A percentile compares a stretch with the other conserved stretches of the same genome.
Evolutionary conservation across 257 asterid genomes (phyloP).

Genomic region (Plantago elongata): DNA sequence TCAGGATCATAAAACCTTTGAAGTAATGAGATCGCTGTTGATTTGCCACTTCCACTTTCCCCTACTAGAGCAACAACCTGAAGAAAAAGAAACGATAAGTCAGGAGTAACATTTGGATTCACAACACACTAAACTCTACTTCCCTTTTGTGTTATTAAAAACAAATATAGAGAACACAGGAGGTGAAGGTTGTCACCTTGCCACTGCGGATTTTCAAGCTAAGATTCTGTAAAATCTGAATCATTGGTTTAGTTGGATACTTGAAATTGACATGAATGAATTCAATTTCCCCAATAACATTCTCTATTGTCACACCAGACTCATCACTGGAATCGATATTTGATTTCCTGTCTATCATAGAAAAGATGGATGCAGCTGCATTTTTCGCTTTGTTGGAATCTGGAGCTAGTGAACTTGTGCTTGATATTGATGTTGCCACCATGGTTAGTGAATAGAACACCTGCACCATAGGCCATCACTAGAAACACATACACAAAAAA

Average conservation of each 20-base stretch:
- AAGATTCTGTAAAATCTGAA: constrained; percentile 47
- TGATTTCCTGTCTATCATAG: constrained; percentile 52
- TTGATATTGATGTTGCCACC: constrained; percentile 48
- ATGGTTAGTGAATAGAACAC: constrained; percentile 61
- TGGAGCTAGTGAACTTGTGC: constrained; percentile 42
- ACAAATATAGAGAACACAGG: too few species aligned
- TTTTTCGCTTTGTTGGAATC: constrained; percentile 56
- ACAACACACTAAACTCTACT: background rate
- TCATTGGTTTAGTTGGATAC: constrained; percentile 63
- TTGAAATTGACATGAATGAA: constrained; percentile 41
- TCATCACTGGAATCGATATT: constrained; percentile 56
- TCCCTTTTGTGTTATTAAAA: too few species aligned
- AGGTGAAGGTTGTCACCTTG: constrained; percentile 33
- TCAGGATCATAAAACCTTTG: constrained; percentile 65
- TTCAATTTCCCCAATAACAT: constrained; percentile 53
- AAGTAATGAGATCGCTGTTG: constrained; percentile 55
- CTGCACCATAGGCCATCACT: constrained; percentile 23
- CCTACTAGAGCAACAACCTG: constrained; percentile 73
- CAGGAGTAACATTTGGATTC: background rate
- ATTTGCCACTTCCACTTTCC: constrained; percentile 78
- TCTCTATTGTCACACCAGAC: constrained; percentile 45
- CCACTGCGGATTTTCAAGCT: constrained; percentile 42
- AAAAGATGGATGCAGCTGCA: constrained; percentile 57
- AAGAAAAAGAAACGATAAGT: constrained; percentile 3
- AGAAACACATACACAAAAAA: background rate